Percentiles rank a stretch among this genome's conserved stretches.
phyloP scores from a whole-genome alignment of 306 rosid species.

The Purshia tridentata region DNA sequence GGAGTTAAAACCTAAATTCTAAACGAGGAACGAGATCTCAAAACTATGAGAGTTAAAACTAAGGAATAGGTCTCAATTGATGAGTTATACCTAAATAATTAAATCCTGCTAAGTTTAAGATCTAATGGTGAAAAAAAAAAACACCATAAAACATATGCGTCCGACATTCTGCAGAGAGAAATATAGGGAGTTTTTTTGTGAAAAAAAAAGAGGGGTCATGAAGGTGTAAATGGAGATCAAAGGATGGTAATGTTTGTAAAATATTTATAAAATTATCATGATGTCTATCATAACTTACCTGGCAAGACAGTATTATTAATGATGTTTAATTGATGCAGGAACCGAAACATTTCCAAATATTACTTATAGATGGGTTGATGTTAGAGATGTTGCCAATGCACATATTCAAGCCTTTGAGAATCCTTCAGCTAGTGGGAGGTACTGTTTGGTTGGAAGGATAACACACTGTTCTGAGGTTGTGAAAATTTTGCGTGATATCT shows the following conservation, averaged over 20 bases:
- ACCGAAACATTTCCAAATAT: conserved; percentile 30
- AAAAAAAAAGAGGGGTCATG: not conserved
- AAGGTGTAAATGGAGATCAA: not conserved
- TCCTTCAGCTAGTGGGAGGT: conserved; percentile 54
- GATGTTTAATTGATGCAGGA: conserved; percentile 22
- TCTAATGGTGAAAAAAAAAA: no score
- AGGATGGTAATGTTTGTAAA: not conserved
- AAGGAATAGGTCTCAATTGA: no score
- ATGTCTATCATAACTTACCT: not conserved
- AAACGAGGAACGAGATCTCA: no score
- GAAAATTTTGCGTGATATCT: conserved; percentile 35
- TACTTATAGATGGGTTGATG: conserved; percentile 40
- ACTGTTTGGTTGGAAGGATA: conserved; percentile 36
- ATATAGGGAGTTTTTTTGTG: no score
- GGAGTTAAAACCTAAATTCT: no score
- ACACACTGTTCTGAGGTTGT: conserved; percentile 34
- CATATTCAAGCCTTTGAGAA: conserved; percentile 60
- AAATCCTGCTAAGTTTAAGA: no score
- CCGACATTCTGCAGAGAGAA: no score
- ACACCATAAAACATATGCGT: no score
- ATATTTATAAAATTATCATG: not conserved
- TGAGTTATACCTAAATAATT: no score
- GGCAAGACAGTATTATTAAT: not conserved
- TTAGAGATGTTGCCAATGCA: conserved; percentile 56
- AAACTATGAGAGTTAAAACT: no score